Evolutionary conservation across 192 early-diverging fungal genomes (phyloP), one percentile per base, ranked within the genome.

Genomic region (Podila epigama): DNA sequence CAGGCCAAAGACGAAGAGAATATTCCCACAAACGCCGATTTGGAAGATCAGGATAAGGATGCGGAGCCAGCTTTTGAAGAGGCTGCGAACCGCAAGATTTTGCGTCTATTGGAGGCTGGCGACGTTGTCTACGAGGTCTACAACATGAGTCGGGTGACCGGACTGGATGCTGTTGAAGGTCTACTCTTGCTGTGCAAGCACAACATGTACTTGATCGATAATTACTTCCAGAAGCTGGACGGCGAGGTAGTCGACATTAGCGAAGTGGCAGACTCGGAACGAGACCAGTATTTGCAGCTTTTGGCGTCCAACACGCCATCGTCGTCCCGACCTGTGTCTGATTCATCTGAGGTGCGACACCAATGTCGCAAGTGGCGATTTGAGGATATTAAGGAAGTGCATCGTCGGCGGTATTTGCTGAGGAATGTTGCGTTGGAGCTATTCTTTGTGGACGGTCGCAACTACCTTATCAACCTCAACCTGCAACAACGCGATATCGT

Each of bases 351-450:
- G 56, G 83, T 83, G 25, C 55, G 79, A 7, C 85, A 87, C 60
- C 69, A 69, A 3, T 87, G 85, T 60, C 61, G 79, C 22, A 84
- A 84, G 58, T 86, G 86, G 78, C 51, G 84, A 29, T 86, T 81
- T 41, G 84, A 84, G 16, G 90, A 92, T 68, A 82, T 91, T 31
- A 81, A 84, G 37, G 90, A 92, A 63, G 83, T 92, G 1, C 86
- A 89, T 62, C 68, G 68, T 50, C 68, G 63, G 31, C 66, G 69
- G 20, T 84, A 79, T 34, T 35, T 80, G 36, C 61, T 82, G 51
- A 68, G 92, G 29, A 91, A 91, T 59, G 88, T 89, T 41, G 93
- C 92, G 12, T 40, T 95, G 9, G 94, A 95, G 75, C 69, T 94
- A 27, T 95, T 95, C 66, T 93, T 95, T 68, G 68, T 82, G 1